These are phyloP conservation scores for Trypanosoma vivax DNA, from an alignment of 208 protist genomes.

Conservation along the genomic window DNA sequence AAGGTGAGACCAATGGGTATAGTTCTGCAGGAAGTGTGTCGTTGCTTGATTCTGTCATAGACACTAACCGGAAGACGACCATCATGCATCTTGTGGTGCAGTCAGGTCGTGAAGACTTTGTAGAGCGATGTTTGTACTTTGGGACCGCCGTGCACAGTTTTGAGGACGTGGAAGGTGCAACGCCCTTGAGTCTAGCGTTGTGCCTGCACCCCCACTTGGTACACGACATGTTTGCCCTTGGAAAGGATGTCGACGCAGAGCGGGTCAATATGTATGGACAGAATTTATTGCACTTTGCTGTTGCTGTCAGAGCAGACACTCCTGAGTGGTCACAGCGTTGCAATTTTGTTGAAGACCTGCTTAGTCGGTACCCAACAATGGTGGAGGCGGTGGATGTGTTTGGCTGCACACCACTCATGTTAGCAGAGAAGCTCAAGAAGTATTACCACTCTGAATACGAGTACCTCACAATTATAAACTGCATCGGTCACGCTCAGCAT, in stretches of 20 bases:
- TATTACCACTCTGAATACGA: constrained; percentile 18
- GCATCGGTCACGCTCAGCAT: constrained; percentile 19
- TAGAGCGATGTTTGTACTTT: constrained; percentile 24
- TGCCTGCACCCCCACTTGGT: constrained; percentile 9
- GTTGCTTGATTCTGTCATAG: constrained; percentile 30
- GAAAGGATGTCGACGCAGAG: constrained; percentile 5
- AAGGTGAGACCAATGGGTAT: too few relatives aligned
- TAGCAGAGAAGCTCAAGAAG: constrained; percentile 22
- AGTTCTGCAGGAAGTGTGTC: too few relatives aligned
- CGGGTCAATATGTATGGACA: constrained; percentile 8
- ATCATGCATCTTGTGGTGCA: constrained; percentile 38
- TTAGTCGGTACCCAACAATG: constrained; percentile 11
- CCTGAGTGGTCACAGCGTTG: constrained; percentile 25
- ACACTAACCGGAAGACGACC: constrained; percentile 32
- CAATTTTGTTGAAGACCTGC: constrained; percentile 21
- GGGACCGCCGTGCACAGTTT: constrained; percentile 28
- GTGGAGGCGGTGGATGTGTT: constrained; percentile 22
- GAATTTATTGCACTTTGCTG: constrained; percentile 31
- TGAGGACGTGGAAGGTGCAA: constrained; percentile 35
- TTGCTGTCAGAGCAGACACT: constrained; percentile 18
- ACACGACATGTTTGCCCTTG: constrained; percentile 5
- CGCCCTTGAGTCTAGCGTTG: constrained; percentile 33
- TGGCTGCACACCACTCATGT: constrained; percentile 31
- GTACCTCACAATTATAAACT: constrained; percentile 4
- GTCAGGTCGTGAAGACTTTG: constrained; percentile 8